These are phyloP conservation scores for Zarea fungicola DNA, from an alignment of 2,329 filamentous ascomycete species.

Conservation along the genomic window DNA sequence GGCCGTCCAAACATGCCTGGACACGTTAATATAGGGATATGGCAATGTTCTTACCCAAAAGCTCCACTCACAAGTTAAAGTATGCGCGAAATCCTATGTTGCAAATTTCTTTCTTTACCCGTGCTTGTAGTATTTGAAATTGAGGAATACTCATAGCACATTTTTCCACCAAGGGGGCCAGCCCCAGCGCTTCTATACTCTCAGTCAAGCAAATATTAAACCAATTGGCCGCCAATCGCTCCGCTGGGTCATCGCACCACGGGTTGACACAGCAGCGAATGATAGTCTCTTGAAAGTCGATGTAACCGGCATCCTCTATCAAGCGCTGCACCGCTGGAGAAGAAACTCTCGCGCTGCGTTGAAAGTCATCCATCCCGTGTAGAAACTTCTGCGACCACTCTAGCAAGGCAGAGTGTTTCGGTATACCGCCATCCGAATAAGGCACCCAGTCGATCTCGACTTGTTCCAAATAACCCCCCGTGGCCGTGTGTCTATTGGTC, in stretches of 20 bases:
- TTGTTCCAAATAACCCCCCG: constrained; percentile 73
- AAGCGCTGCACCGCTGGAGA: constrained; percentile 46
- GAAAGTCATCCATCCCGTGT: constrained; percentile 60
- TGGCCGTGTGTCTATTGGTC: constrained; percentile 63
- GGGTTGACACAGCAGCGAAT: constrained; percentile 68
- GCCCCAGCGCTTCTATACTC: constrained; percentile 65
- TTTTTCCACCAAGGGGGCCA: constrained; percentile 62
- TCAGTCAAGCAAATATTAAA: constrained; percentile 75
- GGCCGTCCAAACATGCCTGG: too few species aligned
- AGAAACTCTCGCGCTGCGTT: constrained; percentile 59
- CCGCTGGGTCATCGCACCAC: constrained; percentile 60
- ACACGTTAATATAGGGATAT: too few species aligned
- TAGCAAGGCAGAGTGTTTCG: constrained; percentile 51
- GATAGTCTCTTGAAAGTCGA: constrained; percentile 67
- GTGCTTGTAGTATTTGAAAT: constrained; percentile 59
- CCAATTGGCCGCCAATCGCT: constrained; percentile 70
- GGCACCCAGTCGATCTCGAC: constrained; percentile 84
- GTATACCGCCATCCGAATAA: constrained; percentile 61
- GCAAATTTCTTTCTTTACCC: constrained; percentile 37
- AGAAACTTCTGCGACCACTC: constrained; percentile 67
- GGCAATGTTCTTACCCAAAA: too few species aligned
- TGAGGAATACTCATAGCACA: constrained; percentile 49
- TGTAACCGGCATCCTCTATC: constrained; percentile 69
- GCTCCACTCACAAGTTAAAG: constrained; percentile 66
- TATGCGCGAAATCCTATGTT: constrained; percentile 65